These are phyloP conservation scores for Aspergillus tubingensis DNA, from an alignment of 2,329 filamentous ascomycete genomes.

Conservation along the genomic window DNA sequence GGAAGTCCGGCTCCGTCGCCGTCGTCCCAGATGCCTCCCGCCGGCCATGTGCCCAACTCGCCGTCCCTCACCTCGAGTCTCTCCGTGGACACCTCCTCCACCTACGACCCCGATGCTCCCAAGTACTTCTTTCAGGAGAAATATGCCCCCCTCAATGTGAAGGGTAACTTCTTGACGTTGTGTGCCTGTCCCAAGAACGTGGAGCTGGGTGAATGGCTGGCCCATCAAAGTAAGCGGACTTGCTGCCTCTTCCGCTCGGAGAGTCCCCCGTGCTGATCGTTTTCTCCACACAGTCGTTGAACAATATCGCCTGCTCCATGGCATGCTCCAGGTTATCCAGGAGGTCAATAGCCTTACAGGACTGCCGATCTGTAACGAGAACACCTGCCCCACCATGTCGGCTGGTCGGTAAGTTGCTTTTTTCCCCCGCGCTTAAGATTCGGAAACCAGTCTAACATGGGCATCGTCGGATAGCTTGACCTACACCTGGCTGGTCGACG, in stretches of 20 bases:
- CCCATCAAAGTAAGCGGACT: conserved; percentile 74
- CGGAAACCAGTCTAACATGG: conserved; percentile 18
- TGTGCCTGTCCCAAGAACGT: conserved; percentile 91
- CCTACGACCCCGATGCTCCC: conserved; percentile 45
- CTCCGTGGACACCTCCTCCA: conserved; percentile 38
- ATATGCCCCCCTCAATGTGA: conserved; percentile 80
- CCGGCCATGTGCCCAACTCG: conserved; percentile 39
- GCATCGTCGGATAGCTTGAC: conserved; percentile 66
- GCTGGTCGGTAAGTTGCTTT: conserved; percentile 75
- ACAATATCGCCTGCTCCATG: conserved; percentile 84
- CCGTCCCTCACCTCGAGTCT: conserved; percentile 42
- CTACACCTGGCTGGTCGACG: conserved; percentile 93
- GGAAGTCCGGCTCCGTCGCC: conserved; percentile 35
- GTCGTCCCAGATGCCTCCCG: conserved; percentile 31
- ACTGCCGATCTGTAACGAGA: conserved; percentile 77
- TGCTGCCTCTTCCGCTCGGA: neutral
- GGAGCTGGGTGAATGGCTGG: conserved; percentile 92
- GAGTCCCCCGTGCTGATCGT: neutral
- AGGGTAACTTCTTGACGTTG: conserved; percentile 95
- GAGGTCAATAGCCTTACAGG: conserved; percentile 77
- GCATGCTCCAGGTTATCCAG: conserved; percentile 85
- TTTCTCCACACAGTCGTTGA: conserved; percentile 69
- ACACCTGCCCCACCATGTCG: conserved; percentile 87
- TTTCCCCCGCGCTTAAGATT: neutral
- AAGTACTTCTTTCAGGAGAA: conserved; percentile 56